Conservation (phyloP, 2,329 filamentous ascomycete genomes). For the Colletotrichum ledebouriae region DNA sequence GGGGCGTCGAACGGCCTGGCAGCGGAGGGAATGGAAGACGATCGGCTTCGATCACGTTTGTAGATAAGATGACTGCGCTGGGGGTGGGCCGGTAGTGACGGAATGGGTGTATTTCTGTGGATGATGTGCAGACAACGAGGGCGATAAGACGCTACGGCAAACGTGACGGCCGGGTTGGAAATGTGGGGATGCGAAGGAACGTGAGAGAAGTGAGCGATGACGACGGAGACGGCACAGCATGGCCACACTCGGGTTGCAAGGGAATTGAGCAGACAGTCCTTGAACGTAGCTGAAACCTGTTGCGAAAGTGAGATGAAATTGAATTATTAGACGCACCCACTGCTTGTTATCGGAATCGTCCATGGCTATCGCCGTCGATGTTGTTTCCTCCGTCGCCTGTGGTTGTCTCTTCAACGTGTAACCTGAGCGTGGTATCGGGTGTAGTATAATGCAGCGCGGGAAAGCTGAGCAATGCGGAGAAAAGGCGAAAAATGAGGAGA, state of each 20-base stretch:
- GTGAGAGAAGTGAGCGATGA: conserved; percentile 32
- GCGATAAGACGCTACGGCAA: conserved; percentile 17
- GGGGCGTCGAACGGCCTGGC: conserved; percentile 12
- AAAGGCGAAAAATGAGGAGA: conserved; percentile 24
- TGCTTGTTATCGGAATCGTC: conserved; percentile 58
- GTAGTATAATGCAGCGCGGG: not conserved
- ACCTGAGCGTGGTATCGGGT: not conserved
- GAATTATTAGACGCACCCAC: conserved; percentile 57
- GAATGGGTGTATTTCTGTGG: conserved; percentile 20
- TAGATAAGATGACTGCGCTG: conserved; percentile 1
- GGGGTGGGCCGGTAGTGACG: conserved; percentile 31
- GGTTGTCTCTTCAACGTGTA: not conserved
- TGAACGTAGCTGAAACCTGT: too few species aligned
- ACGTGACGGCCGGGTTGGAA: conserved; percentile 28
- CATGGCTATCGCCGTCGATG: conserved; percentile 20
- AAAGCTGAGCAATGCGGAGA: conserved; percentile 17
- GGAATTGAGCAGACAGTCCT: not conserved
- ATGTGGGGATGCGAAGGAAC: conserved; percentile 43
- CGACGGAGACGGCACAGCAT: conserved; percentile 17
- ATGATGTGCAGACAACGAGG: conserved; percentile 1
- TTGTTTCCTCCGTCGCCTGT: not conserved
- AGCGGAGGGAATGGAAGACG: conserved; percentile 20
- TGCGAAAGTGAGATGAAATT: not conserved
- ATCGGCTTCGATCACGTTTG: conserved; percentile 34
- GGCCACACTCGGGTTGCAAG: not conserved